Evolutionary conservation across 2,329 filamentous ascomycete species (phyloP), one percentile per base, ranked within the genome.

Genomic region (Thyridium curvatum): DNA sequence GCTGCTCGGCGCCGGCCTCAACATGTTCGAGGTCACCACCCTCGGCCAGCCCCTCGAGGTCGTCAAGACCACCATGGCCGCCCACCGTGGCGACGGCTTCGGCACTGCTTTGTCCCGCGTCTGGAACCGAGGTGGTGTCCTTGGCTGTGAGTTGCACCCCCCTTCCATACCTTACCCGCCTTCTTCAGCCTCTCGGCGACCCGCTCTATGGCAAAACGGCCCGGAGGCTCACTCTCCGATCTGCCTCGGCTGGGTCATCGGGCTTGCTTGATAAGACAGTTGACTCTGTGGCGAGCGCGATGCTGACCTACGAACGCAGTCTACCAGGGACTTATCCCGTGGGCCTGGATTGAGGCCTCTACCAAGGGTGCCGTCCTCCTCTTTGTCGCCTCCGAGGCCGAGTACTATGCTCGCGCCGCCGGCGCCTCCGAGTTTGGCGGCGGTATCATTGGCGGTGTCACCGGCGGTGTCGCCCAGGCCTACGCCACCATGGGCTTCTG

Each of bases 401-500:
- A 98, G 67, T 98, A 85, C 78, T 86, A 93, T 62, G 91, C 90
- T 54, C 87, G 86, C 58, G 72, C 74, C 51, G 78, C 82, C 46
- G 93, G 93, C 52, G 91, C 89, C 46, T 79, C 76, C 55, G 84
- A 94, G 65, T 97, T 98, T 65, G 73, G 85, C 37, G 80, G 82
- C 52, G 93, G 93, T 60, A 97, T 98, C 69, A 61, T 74, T 26
- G 93, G 93, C 57, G 93, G 93, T 66, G 88, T 98, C 74, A 77
- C 82, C 16, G 93, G 93, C 61, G 93, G 93, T 76, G 82, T 98
- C 43, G 93, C 91, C 34, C 93, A 98, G 72, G 93, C 93, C 44
- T 98, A 98, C 65, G 93, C 93, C 50, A 98, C 93, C 63, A 98
- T 98, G 91, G 93, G 93, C 52, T 98, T 98, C 82, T 98, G 93